Evolutionary conservation across 2,329 filamentous ascomycete species (phyloP).

Genomic region (Chrysoporthe austroafricana): DNA sequence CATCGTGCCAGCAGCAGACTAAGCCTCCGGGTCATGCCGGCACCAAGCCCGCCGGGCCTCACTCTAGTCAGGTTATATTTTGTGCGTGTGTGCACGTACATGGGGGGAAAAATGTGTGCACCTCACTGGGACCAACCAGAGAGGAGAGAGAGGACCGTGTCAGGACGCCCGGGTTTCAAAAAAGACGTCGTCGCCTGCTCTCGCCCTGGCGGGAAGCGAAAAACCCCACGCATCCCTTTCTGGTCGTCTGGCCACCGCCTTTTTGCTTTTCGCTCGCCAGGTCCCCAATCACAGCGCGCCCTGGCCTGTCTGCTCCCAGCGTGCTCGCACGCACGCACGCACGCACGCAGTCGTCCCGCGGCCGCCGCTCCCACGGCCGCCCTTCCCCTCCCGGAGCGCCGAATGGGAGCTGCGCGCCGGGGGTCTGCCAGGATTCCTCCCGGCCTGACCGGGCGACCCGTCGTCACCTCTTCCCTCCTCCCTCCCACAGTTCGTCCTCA

Average conservation of each 20-base stretch:
- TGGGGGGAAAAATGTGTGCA: no score
- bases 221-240: background rate
- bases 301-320: background rate
- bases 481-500: background rate
- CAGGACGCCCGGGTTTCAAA: no score
- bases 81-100: background rate
- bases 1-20: no score
- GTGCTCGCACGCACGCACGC: background rate
- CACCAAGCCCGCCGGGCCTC: no score
- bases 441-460: constrained; percentile 18
- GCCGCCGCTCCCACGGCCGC: constrained; percentile 27
- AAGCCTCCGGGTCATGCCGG: no score
- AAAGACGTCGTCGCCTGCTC: no score
- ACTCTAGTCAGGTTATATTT: no score
- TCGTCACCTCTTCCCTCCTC: background rate
- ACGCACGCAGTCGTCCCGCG: constrained; percentile 5
- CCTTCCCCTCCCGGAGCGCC: constrained; percentile 18
- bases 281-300: background rate
- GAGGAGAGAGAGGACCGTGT: background rate
- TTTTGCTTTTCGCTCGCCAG: background rate
- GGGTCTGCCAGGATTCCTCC: constrained; percentile 1
- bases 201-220: background rate
- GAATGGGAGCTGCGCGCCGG: constrained; percentile 26
- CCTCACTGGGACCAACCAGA: background rate
- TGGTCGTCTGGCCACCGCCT: background rate